These are phyloP conservation scores for Vanrija humicola DNA, from an alignment of 1,284 basidiomycete species.

Conservation along the genomic window DNA sequence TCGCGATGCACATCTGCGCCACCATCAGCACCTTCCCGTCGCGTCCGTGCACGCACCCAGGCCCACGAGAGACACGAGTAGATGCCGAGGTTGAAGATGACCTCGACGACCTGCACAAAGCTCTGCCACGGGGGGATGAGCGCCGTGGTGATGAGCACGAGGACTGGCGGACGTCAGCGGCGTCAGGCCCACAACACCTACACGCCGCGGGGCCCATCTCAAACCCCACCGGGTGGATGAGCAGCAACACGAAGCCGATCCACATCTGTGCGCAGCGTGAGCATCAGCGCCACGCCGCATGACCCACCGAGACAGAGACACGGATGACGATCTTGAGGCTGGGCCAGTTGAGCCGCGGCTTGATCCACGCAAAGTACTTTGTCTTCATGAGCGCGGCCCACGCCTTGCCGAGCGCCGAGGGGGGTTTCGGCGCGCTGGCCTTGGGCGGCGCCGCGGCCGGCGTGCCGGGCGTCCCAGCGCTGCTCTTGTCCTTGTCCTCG, in stretches of 20 bases:
- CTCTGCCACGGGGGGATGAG: slow-evolving; percentile 41
- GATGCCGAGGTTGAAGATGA: slow-evolving; percentile 40
- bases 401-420: no score
- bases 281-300: background rate
- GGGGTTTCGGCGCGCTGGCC: no score
- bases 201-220: slow-evolving; percentile 42
- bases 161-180: slow-evolving; percentile 22
- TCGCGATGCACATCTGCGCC: background rate
- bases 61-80: slow-evolving; percentile 42
- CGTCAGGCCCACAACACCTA: slow-evolving; percentile 10
- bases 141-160: slow-evolving; percentile 39
- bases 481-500: no score
- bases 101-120: slow-evolving; percentile 41
- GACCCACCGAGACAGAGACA: slow-evolving; percentile 38
- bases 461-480: no score
- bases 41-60: slow-evolving; percentile 28
- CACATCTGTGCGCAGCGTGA: slow-evolving; percentile 30
- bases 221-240: slow-evolving; percentile 34
- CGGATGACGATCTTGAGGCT: slow-evolving; percentile 40
- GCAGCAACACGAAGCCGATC: slow-evolving; percentile 40
- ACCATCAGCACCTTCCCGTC: no score
- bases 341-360: slow-evolving; percentile 31
- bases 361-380: slow-evolving; percentile 33
- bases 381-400: background rate
- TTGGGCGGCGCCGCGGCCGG: no score